These are phyloP conservation scores for Arthroderma uncinatum DNA, from an alignment of 2,329 filamentous ascomycete species.

Conservation along the genomic window DNA sequence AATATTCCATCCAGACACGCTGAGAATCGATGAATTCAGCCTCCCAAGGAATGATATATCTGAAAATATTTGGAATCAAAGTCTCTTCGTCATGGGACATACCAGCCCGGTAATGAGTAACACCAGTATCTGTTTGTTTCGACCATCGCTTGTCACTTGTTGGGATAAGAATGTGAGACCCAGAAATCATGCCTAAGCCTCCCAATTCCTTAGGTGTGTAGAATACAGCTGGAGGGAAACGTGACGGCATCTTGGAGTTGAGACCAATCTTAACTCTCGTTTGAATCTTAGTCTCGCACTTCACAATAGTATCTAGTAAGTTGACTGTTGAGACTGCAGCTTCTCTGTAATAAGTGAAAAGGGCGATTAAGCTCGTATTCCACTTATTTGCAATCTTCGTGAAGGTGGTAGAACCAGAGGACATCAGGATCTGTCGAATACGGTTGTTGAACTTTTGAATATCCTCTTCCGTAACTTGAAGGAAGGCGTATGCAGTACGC, in stretches of 20 bases:
- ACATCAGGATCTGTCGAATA: conserved; percentile 97
- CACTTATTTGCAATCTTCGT: conserved; percentile 99
- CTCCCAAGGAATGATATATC: conserved; percentile 98
- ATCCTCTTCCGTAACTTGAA: conserved; percentile 95
- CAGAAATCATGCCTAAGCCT: conserved; percentile 96
- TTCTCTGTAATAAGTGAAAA: conserved; percentile 98
- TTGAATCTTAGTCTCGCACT: conserved; percentile 99
- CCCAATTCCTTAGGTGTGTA: conserved; percentile 97
- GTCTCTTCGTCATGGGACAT: conserved; percentile 99
- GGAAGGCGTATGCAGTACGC: conserved; percentile 89
- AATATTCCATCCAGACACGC: conserved; percentile 98
- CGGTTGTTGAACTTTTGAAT: conserved; percentile 99
- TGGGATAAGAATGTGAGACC: conserved; percentile 93
- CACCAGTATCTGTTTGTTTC: conserved; percentile 92
- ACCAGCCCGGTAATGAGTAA: conserved; percentile 91
- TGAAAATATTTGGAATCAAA: conserved; percentile 95
- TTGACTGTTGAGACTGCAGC: conserved; percentile 92
- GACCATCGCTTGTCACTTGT: conserved; percentile 97
- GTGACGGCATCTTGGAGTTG: conserved; percentile 98
- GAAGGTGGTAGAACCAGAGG: conserved; percentile 96
- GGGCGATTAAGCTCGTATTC: conserved; percentile 93
- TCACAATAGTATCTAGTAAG: conserved; percentile 92
- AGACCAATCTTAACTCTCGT: conserved; percentile 96
- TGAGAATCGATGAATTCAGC: conserved; percentile 98
- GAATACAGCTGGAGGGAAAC: conserved; percentile 96